phyloP scores from a whole-genome alignment of 495 filamentous ascomycete genomes.

The Penicillium canescens region DNA sequence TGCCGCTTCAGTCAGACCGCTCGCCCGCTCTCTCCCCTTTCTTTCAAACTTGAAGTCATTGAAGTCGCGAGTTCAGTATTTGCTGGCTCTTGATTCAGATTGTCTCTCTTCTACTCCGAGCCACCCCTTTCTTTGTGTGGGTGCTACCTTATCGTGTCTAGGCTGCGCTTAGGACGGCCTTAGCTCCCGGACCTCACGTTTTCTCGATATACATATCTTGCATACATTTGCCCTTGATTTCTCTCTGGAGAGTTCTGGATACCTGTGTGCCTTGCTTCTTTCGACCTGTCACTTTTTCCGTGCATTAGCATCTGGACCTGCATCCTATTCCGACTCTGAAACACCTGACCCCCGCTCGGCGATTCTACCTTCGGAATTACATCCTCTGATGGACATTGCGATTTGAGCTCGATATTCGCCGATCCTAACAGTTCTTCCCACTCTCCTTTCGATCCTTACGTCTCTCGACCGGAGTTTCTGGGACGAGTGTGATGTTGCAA shows the following conservation, averaged over 20 bases:
- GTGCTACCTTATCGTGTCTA: constrained; percentile 3
- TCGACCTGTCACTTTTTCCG: background rate
- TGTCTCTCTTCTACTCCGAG: background rate
- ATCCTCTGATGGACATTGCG: constrained; percentile 19
- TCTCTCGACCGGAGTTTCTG: background rate
- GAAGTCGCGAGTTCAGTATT: background rate
- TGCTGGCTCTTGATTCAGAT: constrained; percentile 5
- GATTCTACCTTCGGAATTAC: constrained; percentile 18
- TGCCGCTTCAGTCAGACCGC: constrained; percentile 22
- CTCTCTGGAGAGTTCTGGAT: background rate
- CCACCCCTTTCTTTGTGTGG: background rate
- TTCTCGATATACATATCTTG: constrained; percentile 23
- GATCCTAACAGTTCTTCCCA: background rate
- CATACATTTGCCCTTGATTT: background rate
- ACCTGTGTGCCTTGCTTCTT: background rate
- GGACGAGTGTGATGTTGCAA: constrained; percentile 37
- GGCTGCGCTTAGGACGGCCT: constrained; percentile 6
- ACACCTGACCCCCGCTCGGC: constrained; percentile 22
- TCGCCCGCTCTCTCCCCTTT: constrained; percentile 25
- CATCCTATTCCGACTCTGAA: constrained; percentile 7
- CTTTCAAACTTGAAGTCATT: background rate
- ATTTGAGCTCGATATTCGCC: constrained; percentile 12
- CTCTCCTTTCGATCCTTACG: background rate
- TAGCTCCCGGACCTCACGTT: constrained; percentile 16
- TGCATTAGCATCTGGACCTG: constrained; percentile 6